A percentile compares a stretch with the other conserved stretches of the same genome.
phyloP scores from a whole-genome alignment of 441 rosid genomes.

The Gossypium schwendimanii region DNA sequence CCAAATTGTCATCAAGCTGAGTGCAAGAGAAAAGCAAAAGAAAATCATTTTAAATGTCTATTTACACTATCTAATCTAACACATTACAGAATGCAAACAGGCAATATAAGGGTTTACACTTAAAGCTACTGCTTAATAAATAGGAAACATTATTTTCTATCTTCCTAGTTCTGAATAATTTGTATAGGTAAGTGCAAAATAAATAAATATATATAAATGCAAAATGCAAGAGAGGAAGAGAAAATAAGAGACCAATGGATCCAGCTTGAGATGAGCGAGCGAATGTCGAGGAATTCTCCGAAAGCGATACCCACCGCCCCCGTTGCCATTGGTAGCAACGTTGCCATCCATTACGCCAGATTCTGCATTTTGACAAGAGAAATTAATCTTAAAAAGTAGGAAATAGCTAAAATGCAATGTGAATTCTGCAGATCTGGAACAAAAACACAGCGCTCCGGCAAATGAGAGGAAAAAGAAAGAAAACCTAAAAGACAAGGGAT shows the following conservation, averaged over 20 bases:
- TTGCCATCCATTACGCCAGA: constrained; percentile 27
- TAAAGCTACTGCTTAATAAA: not conserved
- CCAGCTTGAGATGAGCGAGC: constrained; percentile 62
- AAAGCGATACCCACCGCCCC: constrained; percentile 62
- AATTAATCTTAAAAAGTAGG: not conserved
- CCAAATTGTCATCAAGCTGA: constrained; percentile 86
- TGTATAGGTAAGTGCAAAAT: not conserved
- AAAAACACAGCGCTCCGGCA: not conserved
- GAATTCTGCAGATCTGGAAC: constrained; percentile 12
- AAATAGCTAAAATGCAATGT: not conserved
- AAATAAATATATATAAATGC: not conserved
- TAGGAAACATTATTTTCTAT: not conserved
- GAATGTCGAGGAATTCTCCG: constrained; percentile 68
- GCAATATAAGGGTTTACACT: not conserved
- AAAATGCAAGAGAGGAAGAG: not conserved
- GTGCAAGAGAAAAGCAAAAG: not conserved
- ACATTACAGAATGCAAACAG: not conserved
- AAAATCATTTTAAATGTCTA: not conserved
- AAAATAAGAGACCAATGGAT: constrained; percentile 53
- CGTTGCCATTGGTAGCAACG: constrained; percentile 24
- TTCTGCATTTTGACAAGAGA: not conserved
- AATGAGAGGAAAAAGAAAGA: not conserved
- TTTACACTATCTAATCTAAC: not conserved
- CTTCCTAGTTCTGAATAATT: not conserved
- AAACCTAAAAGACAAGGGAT: constrained; percentile 2